Evolutionary conservation across 257 asterid genomes (phyloP).

Genomic region (Phtheirospermum japonicum): DNA sequence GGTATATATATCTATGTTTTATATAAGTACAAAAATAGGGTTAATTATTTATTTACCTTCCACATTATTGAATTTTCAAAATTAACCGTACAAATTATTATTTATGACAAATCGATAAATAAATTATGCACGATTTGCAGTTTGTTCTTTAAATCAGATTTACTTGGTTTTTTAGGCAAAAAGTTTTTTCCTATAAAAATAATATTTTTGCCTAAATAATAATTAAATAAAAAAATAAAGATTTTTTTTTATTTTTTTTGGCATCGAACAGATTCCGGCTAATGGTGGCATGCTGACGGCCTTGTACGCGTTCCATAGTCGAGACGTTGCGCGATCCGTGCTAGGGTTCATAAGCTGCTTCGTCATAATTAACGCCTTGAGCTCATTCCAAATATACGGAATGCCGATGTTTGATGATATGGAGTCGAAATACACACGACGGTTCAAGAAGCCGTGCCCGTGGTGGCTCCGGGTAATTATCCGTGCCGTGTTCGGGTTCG

Average conservation of each 20-base stretch:
- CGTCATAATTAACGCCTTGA: constrained; percentile 62
- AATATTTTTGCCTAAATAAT: background rate
- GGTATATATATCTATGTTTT: constrained; percentile 35
- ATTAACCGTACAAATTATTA: too few relatives aligned
- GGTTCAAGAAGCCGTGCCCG: constrained; percentile 66
- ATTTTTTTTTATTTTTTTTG: too few relatives aligned
- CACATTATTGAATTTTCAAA: too few relatives aligned
- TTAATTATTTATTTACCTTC: too few relatives aligned
- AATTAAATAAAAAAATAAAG: background rate
- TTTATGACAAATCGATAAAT: too few relatives aligned
- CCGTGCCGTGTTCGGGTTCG: constrained; percentile 56
- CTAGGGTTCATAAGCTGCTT: constrained; percentile 47
- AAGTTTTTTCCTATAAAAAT: too few relatives aligned
- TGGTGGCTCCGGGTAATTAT: constrained; percentile 73
- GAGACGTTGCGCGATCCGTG: constrained; percentile 45
- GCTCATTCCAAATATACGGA: constrained; percentile 84
- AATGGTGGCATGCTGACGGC: constrained; percentile 79
- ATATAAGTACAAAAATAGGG: too few relatives aligned
- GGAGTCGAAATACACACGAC: constrained; percentile 59
- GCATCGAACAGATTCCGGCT: constrained; percentile 53
- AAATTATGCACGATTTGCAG: too few relatives aligned
- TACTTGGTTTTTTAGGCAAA: too few relatives aligned
- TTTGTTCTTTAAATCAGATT: too few relatives aligned
- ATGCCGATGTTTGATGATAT: constrained; percentile 80
- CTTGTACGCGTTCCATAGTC: constrained; percentile 49